Base-by-base conservation (phyloP, 441 rosid species). In the Euphorbia celastroides region DNA sequence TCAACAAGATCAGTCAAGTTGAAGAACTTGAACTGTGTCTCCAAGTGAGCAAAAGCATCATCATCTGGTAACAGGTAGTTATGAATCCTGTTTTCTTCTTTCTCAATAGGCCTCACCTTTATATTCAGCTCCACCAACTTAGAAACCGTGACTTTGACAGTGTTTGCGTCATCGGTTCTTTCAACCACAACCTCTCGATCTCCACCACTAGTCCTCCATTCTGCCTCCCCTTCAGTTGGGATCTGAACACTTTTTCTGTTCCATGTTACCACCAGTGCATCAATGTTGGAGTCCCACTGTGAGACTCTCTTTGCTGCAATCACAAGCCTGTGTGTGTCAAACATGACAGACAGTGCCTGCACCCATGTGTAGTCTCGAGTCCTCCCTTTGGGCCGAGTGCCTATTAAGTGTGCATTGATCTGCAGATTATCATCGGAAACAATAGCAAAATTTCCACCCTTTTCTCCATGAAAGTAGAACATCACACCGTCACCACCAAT, bases 321-420 rank as follows among this genome's bases (percentile, higher is more conserved):
- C 65, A 81, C 80, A 7, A 92, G 82, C 54, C 78, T 86, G 78
- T 86, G 87, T 5, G 75, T 70, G 44, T 89, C 88, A 32, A 92
- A 89, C 86, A 89, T 84, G 66, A 88, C 66, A 0, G 90, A 77
- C 46, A 92, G 76, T 57, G 95, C 92, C 68, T 92, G 92, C 63
- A 92, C 92, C 97, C 92, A 90, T 27, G 93, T 90, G 77, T 67
- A 90, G 82, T 90, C 95, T 1, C 97, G 83, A 11, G 83, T 82
- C 75, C 95, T 72, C 46, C 89, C 87, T 56, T 72, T 58, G 0
- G 97, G 97, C 25, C 95, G 66, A 17, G 88, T 86, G 50, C 97
- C 97, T 1, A 90, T 88, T 73, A 92, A 81, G 66, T 42, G 96
- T 38, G 94, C 96, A 57, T 92, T 92, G 74, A 89, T 89, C 54